Percentiles rank a stretch among this genome's conserved stretches.
These are phyloP conservation scores for Paracoccidioides brasiliensis DNA, from an alignment of 2,329 filamentous ascomycete genomes.

Conservation along the genomic window DNA sequence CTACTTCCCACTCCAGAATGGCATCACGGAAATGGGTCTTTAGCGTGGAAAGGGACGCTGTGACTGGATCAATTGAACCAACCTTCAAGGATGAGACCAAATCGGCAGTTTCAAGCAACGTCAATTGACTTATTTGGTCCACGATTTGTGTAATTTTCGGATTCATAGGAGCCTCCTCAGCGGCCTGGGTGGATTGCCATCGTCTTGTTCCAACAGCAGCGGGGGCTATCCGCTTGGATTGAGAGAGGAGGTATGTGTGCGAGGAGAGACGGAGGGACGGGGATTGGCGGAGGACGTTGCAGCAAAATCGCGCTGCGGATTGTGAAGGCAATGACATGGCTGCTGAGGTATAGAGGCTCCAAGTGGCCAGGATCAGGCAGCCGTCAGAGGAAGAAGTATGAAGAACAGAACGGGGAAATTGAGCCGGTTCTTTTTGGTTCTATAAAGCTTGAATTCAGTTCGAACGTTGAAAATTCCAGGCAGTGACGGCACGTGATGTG, in stretches of 20 bases:
- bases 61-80: background rate
- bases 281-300: slow-evolving; percentile 29
- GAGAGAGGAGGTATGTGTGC: slow-evolving; percentile 27
- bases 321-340: slow-evolving; percentile 31
- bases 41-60: background rate
- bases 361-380: background rate
- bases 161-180: slow-evolving; percentile 47
- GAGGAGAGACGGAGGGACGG: slow-evolving; percentile 29
- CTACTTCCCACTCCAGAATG: background rate
- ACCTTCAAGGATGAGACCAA: slow-evolving; percentile 94
- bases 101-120: slow-evolving; percentile 91
- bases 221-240: slow-evolving; percentile 19
- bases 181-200: slow-evolving; percentile 74
- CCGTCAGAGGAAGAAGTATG: background rate
- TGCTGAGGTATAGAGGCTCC: slow-evolving; percentile 2
- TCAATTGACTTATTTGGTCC: slow-evolving; percentile 97
- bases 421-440: background rate
- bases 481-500: background rate
- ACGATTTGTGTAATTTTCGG: slow-evolving; percentile 93
- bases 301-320: slow-evolving; percentile 30
- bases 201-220: slow-evolving; percentile 42
- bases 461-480: background rate
- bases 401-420: background rate
- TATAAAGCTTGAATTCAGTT: background rate
- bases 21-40: background rate